Evolutionary conservation across 176 grass and related monocot species (phyloP), one percentile per base, ranked within the genome.

Genomic region (Canna indica): DNA sequence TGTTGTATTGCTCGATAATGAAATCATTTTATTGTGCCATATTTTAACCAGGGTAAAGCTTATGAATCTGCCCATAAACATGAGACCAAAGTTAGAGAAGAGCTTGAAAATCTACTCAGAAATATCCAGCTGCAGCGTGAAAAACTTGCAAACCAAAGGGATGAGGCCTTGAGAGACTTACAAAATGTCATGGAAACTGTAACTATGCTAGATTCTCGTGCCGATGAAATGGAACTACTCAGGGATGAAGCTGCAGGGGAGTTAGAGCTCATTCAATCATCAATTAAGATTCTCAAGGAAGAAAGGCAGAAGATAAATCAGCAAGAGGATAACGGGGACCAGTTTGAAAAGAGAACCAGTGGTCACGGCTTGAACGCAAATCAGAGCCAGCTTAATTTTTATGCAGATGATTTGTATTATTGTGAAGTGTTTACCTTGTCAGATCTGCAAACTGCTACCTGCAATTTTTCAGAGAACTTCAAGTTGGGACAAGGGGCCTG

Each of bases 361-460:
- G 79, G 32, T 68, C 75, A 82, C 63, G 63, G 48, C 44, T 67
- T 30, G 41, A 64, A 70, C 29, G 36, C 57, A 39, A 71, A 81
- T 76, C 64, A 30, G 46, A 39, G 35, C 33, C 76, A 70, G 8
- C 54, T 79, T 73, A 27, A 68, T 81, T 77, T 59, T 76, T 59
- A 59, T 48, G 68, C 35, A 42, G 73, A 80, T 73, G 62, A 83
- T 66, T 61, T 53, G 0, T 71, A 38, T 61, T 70, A 58, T 74
- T 91, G 84, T n/a, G 76, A 41, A 75, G 88, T 91, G 66, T 85
- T 91, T 69, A 86, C 85, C 45, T 64, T 83, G 76, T 81, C 72
- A 59, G 88, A 96, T 89, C 60, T 91, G 17, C 70, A 88, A 81
- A 63, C 63, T 59, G 88, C 92, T 58, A 96, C 88, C 11, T 88